A percentile compares a stretch with the other conserved stretches of the same genome.
These are phyloP conservation scores for Kregervanrija pseudodelftensis DNA, from an alignment of 805 yeast genomes.

Conservation along the genomic window DNA sequence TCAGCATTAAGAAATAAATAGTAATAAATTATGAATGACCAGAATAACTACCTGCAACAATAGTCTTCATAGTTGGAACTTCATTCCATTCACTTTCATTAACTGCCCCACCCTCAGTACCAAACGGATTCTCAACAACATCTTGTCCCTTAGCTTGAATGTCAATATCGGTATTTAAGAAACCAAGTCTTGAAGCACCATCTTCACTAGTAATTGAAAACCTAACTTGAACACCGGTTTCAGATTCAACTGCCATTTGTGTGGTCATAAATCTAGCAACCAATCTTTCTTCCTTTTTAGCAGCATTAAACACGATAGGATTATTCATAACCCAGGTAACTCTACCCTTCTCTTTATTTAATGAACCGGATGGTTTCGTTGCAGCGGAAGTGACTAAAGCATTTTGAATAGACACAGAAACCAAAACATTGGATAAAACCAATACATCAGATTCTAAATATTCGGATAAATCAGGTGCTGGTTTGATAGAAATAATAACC, in stretches of 20 bases:
- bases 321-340: conserved; percentile 71
- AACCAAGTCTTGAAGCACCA: conserved; percentile 38
- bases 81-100: conserved; percentile 23
- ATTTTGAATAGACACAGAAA: conserved; percentile 56
- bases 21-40: conserved; percentile 25
- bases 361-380: conserved; percentile 88
- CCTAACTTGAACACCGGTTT: conserved; percentile 65
- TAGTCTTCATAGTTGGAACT: conserved; percentile 39
- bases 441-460: conserved; percentile 29
- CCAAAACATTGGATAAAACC: conserved; percentile 49
- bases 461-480: conserved; percentile 39
- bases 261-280: conserved; percentile 83
- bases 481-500: conserved; percentile 64
- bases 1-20: neutral
- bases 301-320: conserved; percentile 31
- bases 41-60: conserved; percentile 43
- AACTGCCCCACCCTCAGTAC: conserved; percentile 15
- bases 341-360: conserved; percentile 77
- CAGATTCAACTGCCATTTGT: conserved; percentile 62
- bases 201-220: conserved; percentile 41
- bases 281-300: conserved; percentile 50
- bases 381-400: conserved; percentile 67
- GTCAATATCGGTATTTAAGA: conserved; percentile 33
- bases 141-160: conserved; percentile 21
- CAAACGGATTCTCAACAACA: conserved; percentile 28